Evolutionary conservation across 2,329 filamentous ascomycete species (phyloP).

Genomic region (Alternaria incomplexa): DNA sequence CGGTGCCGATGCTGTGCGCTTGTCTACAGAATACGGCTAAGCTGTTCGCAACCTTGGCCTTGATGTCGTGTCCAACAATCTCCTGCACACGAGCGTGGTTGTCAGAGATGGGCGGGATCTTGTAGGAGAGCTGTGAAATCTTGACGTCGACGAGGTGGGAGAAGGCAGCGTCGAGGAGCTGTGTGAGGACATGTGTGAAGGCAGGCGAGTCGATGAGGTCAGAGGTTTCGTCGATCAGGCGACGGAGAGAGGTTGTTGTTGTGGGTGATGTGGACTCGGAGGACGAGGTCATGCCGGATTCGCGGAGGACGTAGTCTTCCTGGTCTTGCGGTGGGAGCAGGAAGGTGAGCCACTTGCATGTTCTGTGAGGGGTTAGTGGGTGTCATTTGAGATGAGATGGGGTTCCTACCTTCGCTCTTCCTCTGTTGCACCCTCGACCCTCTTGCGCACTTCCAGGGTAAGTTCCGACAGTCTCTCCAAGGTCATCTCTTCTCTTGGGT

Average conservation of each 20-base stretch:
- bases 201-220: slow-evolving; percentile 94
- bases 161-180: slow-evolving; percentile 87
- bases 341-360: slow-evolving; percentile 78
- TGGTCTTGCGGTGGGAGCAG: slow-evolving; percentile 79
- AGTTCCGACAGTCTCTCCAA: slow-evolving; percentile 81
- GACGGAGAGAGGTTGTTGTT: slow-evolving; percentile 68
- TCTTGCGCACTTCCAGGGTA: slow-evolving; percentile 81
- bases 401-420: slow-evolving; percentile 62
- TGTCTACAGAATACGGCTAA: slow-evolving; percentile 89
- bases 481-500: slow-evolving; percentile 85
- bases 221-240: slow-evolving; percentile 91
- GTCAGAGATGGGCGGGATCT: slow-evolving; percentile 58
- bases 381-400: not conserved
- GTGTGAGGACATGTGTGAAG: slow-evolving; percentile 84
- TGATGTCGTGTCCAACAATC: slow-evolving; percentile 58
- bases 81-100: slow-evolving; percentile 56
- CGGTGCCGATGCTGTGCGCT: slow-evolving; percentile 84
- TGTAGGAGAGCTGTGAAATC: slow-evolving; percentile 79
- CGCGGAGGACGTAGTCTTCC: slow-evolving; percentile 82
- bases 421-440: slow-evolving; percentile 77
- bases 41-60: slow-evolving; percentile 83
- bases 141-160: slow-evolving; percentile 82
- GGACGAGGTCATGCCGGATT: slow-evolving; percentile 74
- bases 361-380: slow-evolving; percentile 42
- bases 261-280: slow-evolving; percentile 46